Conservation (phyloP, 371 early-diverging fungal species). For the Nosema muscidifuracis region DNA sequence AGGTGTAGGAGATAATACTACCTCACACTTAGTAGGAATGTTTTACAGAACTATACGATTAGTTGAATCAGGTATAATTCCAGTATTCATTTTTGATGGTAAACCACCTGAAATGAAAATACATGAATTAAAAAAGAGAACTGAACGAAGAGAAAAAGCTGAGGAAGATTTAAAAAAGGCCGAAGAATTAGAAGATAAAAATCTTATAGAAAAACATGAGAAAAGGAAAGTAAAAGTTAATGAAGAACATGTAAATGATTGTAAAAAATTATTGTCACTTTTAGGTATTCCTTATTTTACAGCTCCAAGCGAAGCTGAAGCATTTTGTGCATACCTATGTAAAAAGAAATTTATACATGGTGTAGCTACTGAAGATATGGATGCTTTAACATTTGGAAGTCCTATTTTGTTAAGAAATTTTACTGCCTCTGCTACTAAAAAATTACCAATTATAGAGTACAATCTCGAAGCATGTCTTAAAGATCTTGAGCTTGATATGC, state of each 20-base stretch:
- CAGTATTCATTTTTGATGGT: slow-evolving; percentile 97
- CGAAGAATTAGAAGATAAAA: slow-evolving; percentile 67
- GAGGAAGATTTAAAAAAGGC: slow-evolving; percentile 52
- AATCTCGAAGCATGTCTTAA: slow-evolving; percentile 72
- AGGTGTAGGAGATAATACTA: slow-evolving; percentile 79
- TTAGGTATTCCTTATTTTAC: slow-evolving; percentile 93
- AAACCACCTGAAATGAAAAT: slow-evolving; percentile 88
- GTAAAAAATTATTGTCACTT: slow-evolving; percentile 75
- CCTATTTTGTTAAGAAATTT: slow-evolving; percentile 85
- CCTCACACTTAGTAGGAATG: slow-evolving; percentile 93
- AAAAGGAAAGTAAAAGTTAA: slow-evolving; percentile 87
- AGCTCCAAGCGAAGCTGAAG: slow-evolving; percentile 98
- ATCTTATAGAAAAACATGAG: slow-evolving; percentile 75
- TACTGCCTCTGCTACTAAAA: slow-evolving; percentile 80
- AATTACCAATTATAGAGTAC: slow-evolving; percentile 83
- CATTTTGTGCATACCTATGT: slow-evolving; percentile 88
- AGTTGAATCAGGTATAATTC: slow-evolving; percentile 92
- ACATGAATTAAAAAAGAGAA: slow-evolving; percentile 69
- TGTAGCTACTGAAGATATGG: slow-evolving; percentile 99
- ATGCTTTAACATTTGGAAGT: slow-evolving; percentile 86
- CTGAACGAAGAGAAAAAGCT: slow-evolving; percentile 68
- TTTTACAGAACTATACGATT: slow-evolving; percentile 95
- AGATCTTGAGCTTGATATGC: slow-evolving; percentile 71
- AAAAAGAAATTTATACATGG: slow-evolving; percentile 81
- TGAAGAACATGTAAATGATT: slow-evolving; percentile 84